Evolutionary conservation across 1,284 basidiomycete species (phyloP), one percentile per base, ranked within the genome.

Genomic region (Phlebopus sp.): DNA sequence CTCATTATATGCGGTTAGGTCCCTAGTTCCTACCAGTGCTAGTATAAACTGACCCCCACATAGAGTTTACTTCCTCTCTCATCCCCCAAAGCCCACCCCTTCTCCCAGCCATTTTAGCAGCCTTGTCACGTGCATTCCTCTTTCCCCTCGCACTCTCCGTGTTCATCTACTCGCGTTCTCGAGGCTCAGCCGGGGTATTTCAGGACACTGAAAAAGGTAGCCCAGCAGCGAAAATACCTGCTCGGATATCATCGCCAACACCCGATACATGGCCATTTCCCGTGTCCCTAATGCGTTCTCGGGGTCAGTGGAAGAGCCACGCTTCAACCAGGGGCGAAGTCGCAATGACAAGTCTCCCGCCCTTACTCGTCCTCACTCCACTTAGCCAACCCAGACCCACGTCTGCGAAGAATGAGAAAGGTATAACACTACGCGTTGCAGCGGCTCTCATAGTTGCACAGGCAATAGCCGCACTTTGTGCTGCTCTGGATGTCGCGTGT

Each of bases 191-290:
- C n/a, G 17, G 30, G 14, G 17, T 36, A 4, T 40, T 45, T 6
- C 5, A 14, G 19, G 34, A 42, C 31, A 17, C 35, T 8, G 51
- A 66, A 48, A 62, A 62, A 34, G 49, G 43, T 31, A 4, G 0
- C 18, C 39, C 50, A n/a, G 14, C 25, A 9, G 35, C n/a, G 46
- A 52, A 42, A 37, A 42, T 37, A 27, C 45, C 45, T n/a, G n/a
- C n/a, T 2, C 51, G 66, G 2, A 53, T 58, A 21, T 60, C 62
- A 23, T 64, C 66, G 19, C 62, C 66, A 15, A 67, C 64, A 17
- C 50, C 44, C n/a, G 62, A 46, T 19, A 67, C 64, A 1, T 68
- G 62, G 66, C 66, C 62, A 21, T 64, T 68, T 43, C 62, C 64
- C 9, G 63, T 53, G 38, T 62, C 63, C 17, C 60, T 67, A 8